Evolutionary conservation across 805 yeast species (phyloP), one percentile per base, ranked within the genome.

Genomic region (Candida koratica): DNA sequence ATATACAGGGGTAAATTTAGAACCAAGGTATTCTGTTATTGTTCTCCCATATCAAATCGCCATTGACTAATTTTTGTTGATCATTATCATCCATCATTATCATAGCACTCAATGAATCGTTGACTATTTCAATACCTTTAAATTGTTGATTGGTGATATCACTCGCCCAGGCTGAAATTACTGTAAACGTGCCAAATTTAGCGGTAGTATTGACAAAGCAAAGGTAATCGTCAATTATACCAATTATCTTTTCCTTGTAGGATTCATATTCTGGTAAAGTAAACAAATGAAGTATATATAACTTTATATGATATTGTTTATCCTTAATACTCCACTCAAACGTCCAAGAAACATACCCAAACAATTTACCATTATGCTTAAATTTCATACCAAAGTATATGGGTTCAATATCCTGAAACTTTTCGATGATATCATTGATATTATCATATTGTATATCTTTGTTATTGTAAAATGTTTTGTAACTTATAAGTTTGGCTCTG

Each of bases 11-110:
- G n/a, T n/a, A n/a, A n/a, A n/a, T 25, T 42, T 45, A 67, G 40
- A 63, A 67, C 73, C 73, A 67, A 6, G 70, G 61, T 25, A 67
- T 45, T 45, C 67, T 67, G 35, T 53, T 60, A 43, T 67, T 67
- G 32, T 58, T 58, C 37, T 61, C 71, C 73, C 73, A 67, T 9
- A 64, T 42, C 13, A 64, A 36, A 2, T 55, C 42, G 3, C 65
- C 64, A 3, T 34, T 40, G 19, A 38, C 25, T 30, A 64, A 45
- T 25, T 45, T 38, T 2, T 44, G 32, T 26, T 64, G 53, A 15
- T 63, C 66, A 1, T 27, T 37, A 3, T 38, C 43, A 29, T 55
- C 48, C 37, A 53, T 48, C 35, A 60, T 46, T 30, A 56, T 46
- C 6, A 61, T 42, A 7, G 71, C 71, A 31, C 69, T 56, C 22